A percentile compares a stretch with the other conserved stretches of the same genome.
Conservation (phyloP, 306 rosid species). For the Cajanus cajan region DNA sequence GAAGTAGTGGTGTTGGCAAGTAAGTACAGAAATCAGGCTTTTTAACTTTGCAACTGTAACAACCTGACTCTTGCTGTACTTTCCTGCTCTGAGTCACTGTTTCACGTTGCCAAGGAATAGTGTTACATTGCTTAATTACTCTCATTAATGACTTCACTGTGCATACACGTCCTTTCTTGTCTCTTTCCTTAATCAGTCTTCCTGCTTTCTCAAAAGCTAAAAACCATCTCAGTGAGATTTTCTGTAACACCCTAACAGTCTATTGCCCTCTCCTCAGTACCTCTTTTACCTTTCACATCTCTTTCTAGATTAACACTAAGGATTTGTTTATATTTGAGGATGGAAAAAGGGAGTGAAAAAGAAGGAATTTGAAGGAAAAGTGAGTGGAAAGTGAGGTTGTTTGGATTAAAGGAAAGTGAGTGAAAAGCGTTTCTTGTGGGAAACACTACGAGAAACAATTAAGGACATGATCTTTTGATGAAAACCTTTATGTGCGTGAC, state of each 20-base stretch:
- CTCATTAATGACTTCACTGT: slow-evolving; percentile 31
- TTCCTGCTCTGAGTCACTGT: slow-evolving; percentile 1
- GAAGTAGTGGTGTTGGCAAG: neutral
- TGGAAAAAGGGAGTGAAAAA: no score
- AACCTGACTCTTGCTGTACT: slow-evolving; percentile 33
- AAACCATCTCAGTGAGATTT: slow-evolving; percentile 50
- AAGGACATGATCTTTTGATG: no score
- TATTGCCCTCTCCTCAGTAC: no score
- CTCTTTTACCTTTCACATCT: no score
- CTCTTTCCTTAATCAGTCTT: slow-evolving; percentile 22
- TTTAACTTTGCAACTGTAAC: slow-evolving; percentile 29
- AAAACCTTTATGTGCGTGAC: no score
- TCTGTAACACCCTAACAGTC: slow-evolving; percentile 23
- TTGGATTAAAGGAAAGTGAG: no score
- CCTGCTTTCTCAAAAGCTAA: slow-evolving; percentile 20
- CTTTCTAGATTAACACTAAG: no score
- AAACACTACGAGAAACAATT: no score
- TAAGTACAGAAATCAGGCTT: slow-evolving; percentile 21
- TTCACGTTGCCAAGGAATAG: slow-evolving; percentile 4
- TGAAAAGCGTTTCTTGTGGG: no score
- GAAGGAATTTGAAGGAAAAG: no score
- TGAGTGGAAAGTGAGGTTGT: no score
- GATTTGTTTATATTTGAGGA: no score
- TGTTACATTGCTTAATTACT: neutral
- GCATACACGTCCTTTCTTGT: slow-evolving; percentile 19